Evolutionary conservation across 257 asterid genomes (phyloP).

Genomic region (Knoxia roxburghii): DNA sequence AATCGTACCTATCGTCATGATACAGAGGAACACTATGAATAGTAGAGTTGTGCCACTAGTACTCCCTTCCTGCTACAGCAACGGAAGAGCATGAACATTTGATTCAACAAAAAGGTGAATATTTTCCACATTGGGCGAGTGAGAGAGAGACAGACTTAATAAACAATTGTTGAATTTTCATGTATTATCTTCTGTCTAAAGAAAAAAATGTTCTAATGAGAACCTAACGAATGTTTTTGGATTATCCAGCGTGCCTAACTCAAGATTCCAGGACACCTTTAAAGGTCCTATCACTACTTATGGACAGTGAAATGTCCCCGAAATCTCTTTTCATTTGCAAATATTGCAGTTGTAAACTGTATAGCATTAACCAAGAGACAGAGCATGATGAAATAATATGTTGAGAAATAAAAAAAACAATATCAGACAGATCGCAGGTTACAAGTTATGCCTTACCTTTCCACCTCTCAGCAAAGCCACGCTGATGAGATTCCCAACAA

Average conservation of each 20-base stretch:
- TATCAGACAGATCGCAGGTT: not conserved
- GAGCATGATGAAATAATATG: too few species aligned
- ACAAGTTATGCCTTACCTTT: constrained; percentile 45
- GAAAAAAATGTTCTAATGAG: too few species aligned
- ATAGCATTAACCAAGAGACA: not conserved
- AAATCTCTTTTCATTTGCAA: not conserved
- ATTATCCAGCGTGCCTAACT: too few species aligned
- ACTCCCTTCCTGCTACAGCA: constrained; percentile 66
- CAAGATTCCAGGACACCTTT: not conserved
- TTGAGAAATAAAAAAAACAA: not conserved
- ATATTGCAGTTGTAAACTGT: not conserved
- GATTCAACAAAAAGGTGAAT: not conserved
- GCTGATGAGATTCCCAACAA: constrained; percentile 82
- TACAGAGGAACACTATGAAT: constrained; percentile 59
- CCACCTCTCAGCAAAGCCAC: constrained; percentile 66
- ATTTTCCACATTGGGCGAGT: not conserved
- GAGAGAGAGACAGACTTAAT: not conserved
- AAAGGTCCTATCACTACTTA: not conserved
- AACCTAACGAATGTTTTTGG: too few species aligned
- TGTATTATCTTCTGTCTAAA: too few species aligned
- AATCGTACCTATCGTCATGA: constrained; percentile 67
- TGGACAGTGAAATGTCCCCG: not conserved
- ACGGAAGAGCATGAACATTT: not conserved
- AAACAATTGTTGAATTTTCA: not conserved
- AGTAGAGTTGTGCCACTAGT: constrained; percentile 80